These are phyloP conservation scores for Coemansia sp. DNA, from an alignment of 192 early-diverging fungal species.

Conservation along the genomic window DNA sequence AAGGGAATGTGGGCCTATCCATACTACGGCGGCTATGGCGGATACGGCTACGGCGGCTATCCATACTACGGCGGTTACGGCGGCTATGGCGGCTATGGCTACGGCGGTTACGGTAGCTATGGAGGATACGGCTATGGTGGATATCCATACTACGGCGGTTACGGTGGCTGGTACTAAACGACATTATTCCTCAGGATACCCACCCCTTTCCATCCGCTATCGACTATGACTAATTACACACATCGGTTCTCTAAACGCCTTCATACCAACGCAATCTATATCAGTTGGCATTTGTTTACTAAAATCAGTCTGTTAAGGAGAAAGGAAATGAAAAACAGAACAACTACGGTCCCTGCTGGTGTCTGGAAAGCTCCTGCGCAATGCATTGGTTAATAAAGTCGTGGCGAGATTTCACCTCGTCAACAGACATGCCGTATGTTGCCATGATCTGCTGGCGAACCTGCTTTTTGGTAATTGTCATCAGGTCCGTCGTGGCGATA, in stretches of 20 bases:
- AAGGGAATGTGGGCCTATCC: no score
- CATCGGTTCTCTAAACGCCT: background rate
- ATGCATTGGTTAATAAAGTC: constrained; percentile 89
- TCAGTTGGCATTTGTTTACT: no score
- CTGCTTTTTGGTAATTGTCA: constrained; percentile 99
- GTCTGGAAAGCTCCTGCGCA: constrained; percentile 49
- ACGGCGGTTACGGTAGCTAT: constrained; percentile 22
- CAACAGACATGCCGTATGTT: constrained; percentile 64
- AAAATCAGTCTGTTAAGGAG: background rate
- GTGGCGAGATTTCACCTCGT: constrained; percentile 79
- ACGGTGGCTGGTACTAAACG: constrained; percentile 21
- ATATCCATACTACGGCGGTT: constrained; percentile 22
- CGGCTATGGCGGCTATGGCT: constrained; percentile 24
- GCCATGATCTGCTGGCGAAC: constrained; percentile 87
- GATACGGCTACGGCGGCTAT: constrained; percentile 28
- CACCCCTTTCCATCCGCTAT: no score
- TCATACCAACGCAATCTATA: no score
- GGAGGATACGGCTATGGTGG: constrained; percentile 27
- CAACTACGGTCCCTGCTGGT: constrained; percentile 14
- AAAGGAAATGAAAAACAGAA: constrained; percentile 6
- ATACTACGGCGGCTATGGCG: constrained; percentile 32
- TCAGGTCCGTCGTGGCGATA: constrained; percentile 84
- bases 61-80: constrained; percentile 28
- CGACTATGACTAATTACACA: background rate
- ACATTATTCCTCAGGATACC: no score